These are phyloP conservation scores for Xylaria palmicola DNA, from an alignment of 495 filamentous ascomycete genomes.

Conservation along the genomic window DNA sequence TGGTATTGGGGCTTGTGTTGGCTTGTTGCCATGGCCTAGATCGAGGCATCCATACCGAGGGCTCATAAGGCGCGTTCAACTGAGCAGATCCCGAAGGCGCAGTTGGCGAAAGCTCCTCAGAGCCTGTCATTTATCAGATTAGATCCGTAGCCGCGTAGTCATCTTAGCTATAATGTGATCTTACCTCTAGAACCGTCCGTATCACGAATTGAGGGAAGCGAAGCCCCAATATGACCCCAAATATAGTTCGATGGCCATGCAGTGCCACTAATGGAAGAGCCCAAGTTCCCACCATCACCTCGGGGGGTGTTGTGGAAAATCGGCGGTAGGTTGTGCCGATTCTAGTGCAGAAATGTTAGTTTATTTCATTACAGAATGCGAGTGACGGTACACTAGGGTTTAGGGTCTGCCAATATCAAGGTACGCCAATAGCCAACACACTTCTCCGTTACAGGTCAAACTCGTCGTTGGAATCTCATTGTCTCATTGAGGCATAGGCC, in stretches of 20 bases:
- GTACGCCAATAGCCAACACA: no score
- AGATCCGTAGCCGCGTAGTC: background rate
- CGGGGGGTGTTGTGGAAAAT: constrained; percentile 26
- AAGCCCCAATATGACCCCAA: constrained; percentile 59
- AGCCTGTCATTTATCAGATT: constrained; percentile 32
- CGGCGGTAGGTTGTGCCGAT: constrained; percentile 36
- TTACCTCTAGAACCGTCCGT: constrained; percentile 45
- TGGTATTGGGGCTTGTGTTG: constrained; percentile 16
- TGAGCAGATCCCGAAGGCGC: constrained; percentile 22
- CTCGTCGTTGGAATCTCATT: background rate
- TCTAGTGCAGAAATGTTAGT: constrained; percentile 29
- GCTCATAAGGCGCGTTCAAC: constrained; percentile 19
- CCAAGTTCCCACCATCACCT: constrained; percentile 20
- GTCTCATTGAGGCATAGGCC: constrained; percentile 11
- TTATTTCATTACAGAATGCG: background rate
- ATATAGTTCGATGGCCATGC: constrained; percentile 57
- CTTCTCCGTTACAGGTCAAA: no score
- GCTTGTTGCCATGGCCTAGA: constrained; percentile 15
- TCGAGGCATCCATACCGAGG: constrained; percentile 19
- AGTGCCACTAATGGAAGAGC: constrained; percentile 47
- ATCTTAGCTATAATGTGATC: constrained; percentile 13
- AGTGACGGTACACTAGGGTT: background rate
- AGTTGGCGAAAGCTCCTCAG: constrained; percentile 36
- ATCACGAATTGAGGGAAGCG: constrained; percentile 42
- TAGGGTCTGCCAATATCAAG: background rate